Conservation (phyloP, 306 rosid genomes). For the Quercus berberidifolia region DNA sequence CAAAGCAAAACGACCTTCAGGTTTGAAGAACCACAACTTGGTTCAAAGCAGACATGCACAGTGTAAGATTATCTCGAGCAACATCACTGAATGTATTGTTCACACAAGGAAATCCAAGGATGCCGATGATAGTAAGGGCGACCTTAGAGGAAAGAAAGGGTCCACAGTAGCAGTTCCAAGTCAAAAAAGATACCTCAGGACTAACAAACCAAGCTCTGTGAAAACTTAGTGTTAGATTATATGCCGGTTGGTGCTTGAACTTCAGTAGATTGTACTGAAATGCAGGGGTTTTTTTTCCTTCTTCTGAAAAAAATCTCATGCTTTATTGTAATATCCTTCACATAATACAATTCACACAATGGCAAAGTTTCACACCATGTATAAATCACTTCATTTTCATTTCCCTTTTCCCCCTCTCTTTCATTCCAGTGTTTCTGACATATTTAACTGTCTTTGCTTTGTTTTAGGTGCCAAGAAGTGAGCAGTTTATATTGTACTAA, state of each 20-base stretch:
- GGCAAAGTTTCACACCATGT: not conserved
- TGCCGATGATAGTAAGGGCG: slow-evolving; percentile 17
- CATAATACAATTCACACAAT: not conserved
- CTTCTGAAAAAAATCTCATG: not conserved
- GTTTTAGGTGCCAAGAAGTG: not conserved
- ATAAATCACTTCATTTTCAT: not conserved
- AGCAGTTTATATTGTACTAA: not conserved
- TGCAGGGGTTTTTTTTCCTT: not conserved
- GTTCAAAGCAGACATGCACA: slow-evolving; percentile 46
- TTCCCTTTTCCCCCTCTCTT: not conserved
- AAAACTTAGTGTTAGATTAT: slow-evolving; percentile 16
- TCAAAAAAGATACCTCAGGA: slow-evolving; percentile 35
- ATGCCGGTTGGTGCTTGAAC: not conserved
- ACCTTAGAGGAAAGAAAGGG: slow-evolving; percentile 29
- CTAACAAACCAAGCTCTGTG: slow-evolving; percentile 31
- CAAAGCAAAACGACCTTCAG: slow-evolving; percentile 33
- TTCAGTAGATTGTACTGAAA: not conserved
- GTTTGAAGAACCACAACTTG: slow-evolving; percentile 41
- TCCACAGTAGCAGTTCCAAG: slow-evolving; percentile 28
- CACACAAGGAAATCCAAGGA: slow-evolving; percentile 39
- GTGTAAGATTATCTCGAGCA: slow-evolving; percentile 40
- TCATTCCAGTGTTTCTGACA: not conserved
- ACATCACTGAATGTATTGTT: slow-evolving; percentile 26
- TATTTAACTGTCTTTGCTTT: not conserved
- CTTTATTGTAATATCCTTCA: not conserved